Base-by-base conservation (phyloP, 2,329 filamentous ascomycete species). In the Trichoderma sp. region DNA sequence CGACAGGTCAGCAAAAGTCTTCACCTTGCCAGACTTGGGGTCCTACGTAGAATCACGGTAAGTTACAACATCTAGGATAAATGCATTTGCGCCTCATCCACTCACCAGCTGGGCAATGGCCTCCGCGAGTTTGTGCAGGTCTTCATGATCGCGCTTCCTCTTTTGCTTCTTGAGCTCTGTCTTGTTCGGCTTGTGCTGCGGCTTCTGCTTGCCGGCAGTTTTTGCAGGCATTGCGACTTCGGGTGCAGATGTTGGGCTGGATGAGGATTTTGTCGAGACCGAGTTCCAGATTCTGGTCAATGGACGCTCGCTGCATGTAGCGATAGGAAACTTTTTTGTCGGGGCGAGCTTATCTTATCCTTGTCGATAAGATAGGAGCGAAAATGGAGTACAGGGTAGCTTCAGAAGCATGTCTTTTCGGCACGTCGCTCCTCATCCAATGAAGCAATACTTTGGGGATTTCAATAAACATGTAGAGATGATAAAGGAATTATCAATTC, bases 1-100 rank as follows among this genome's bases (percentile, higher is more conserved):
- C 18, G 96, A 96, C 0, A 99, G 87, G 72, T 97, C 90, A 76
- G 90, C 86, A 81, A 99, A 99, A 74, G 88, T 88, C 74, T 90
- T 91, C 76, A 87, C 85, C 18, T 88, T 82, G 74, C 85, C 79
- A 9, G 85, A 83, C 74, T 91, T 91, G 65, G 85, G 82, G 73
- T 93, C 91, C 89, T 91, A 30, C 1, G 24, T 15, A 28, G n/a
- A 53, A 12, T 43, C 30, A 15, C 51, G 2, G 28, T 63, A 34
- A 62, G 66, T 15, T 6, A 68, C n/a, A 57, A 53, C 6, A 43
- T 14, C 56, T 3, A 57, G 28, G 15, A 62, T 24, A 6, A 18
- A 18, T 9, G 5, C 21, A 21, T 1, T 57, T 43, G 53, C 60
- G 30, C n/a, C 47, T 58, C 51, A 71, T 63, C 71, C 57, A 72